phyloP scores from a whole-genome alignment of 805 yeast species.

The Metschnikowia arizonensis region DNA sequence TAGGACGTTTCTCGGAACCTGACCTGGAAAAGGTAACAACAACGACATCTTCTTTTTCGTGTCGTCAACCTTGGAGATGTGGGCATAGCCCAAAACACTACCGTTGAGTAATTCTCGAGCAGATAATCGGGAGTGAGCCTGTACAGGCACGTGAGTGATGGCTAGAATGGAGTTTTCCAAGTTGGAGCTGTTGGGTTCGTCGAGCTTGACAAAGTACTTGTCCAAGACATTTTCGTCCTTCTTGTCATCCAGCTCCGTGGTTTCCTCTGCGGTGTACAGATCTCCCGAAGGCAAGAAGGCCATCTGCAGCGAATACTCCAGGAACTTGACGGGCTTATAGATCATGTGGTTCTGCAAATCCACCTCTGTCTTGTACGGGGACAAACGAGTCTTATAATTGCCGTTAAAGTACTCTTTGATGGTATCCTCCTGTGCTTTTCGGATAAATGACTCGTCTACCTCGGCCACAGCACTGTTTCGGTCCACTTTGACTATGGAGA shows the following conservation, averaged over 20 bases:
- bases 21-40: constrained; percentile 83
- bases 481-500: constrained; percentile 57
- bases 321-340: constrained; percentile 51
- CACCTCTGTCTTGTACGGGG: constrained; percentile 82
- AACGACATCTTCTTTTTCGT: constrained; percentile 62
- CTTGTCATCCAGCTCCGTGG: constrained; percentile 11
- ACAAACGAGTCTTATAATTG: constrained; percentile 53
- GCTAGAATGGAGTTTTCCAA: constrained; percentile 79
- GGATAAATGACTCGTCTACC: constrained; percentile 59
- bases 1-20: constrained; percentile 70
- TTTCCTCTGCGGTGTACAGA: constrained; percentile 33
- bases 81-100: constrained; percentile 74
- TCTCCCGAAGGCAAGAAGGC: constrained; percentile 43
- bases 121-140: constrained; percentile 35
- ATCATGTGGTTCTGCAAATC: constrained; percentile 59
- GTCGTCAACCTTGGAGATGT: constrained; percentile 72
- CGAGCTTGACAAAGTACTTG: constrained; percentile 30
- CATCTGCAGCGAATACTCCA: constrained; percentile 33
- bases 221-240: constrained; percentile 29
- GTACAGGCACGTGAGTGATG: constrained; percentile 37
- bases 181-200: constrained; percentile 47
- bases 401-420: constrained; percentile 93
- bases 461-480: constrained; percentile 76
- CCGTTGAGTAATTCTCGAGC: constrained; percentile 49
- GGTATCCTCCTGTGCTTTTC: constrained; percentile 69